Conservation (phyloP, 23 red algal genomes). For the Agarophyton chilense region DNA sequence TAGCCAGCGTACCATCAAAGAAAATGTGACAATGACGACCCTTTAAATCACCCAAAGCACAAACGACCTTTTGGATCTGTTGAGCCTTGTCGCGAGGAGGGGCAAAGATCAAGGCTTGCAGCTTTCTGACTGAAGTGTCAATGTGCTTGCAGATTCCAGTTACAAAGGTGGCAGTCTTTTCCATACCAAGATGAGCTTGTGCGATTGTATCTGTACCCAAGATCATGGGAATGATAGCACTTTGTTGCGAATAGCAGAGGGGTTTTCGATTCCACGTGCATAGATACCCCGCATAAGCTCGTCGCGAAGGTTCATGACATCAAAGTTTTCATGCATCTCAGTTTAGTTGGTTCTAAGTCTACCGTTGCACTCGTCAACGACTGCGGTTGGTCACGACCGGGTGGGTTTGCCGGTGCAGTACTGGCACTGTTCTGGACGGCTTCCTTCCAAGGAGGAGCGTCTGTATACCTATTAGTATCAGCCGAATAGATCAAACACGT, state of each 20-base stretch:
- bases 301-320: slow-evolving; percentile 94
- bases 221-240: slow-evolving; percentile 97
- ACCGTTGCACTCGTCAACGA: slow-evolving; percentile 46
- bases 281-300: slow-evolving; percentile 96
- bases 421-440: background rate
- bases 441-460: slow-evolving; percentile 22
- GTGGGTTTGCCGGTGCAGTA: background rate
- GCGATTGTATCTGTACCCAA: slow-evolving; percentile 92
- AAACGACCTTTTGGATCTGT: slow-evolving; percentile 97
- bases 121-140: slow-evolving; percentile 87
- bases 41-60: slow-evolving; percentile 93
- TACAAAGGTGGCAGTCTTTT: slow-evolving; percentile 97
- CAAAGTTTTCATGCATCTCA: slow-evolving; percentile 90
- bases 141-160: slow-evolving; percentile 97
- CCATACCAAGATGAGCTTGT: slow-evolving; percentile 97
- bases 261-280: slow-evolving; percentile 99
- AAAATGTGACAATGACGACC: slow-evolving; percentile 85
- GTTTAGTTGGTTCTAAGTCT: slow-evolving; percentile 85
- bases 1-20: slow-evolving; percentile 93
- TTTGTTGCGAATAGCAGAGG: slow-evolving; percentile 97
- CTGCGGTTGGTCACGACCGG: slow-evolving; percentile 8
- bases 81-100: slow-evolving; percentile 98
- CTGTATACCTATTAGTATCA: slow-evolving; percentile 53
- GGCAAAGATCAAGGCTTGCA: slow-evolving; percentile 95
- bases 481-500: background rate